Conservation (phyloP, 257 asterid species). For the Avicennia marina region DNA sequence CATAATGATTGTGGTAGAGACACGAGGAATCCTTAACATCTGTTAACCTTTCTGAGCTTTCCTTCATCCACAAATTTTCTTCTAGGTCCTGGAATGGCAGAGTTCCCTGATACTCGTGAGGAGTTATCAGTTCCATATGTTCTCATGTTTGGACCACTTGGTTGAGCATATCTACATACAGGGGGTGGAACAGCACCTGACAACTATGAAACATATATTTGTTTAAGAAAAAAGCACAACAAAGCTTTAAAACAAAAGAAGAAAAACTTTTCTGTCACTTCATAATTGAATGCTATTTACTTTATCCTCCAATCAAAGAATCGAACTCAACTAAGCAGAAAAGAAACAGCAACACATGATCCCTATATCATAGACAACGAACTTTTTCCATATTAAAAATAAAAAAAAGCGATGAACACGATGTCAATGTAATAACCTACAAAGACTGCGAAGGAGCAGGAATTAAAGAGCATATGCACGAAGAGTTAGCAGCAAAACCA, state of each 20-base stretch:
- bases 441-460: no score
- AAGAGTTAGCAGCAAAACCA: no score
- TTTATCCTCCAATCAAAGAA: neutral
- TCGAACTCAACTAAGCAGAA: no score
- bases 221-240: slow-evolving; percentile 2
- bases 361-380: neutral
- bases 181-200: slow-evolving; percentile 96
- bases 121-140: slow-evolving; percentile 64
- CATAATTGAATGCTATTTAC: slow-evolving; percentile 3
- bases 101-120: slow-evolving; percentile 53
- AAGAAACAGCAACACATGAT: neutral
- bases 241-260: neutral
- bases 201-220: slow-evolving; percentile 57
- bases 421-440: no score
- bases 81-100: slow-evolving; percentile 75
- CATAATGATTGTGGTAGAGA: slow-evolving; percentile 8
- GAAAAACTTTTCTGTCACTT: slow-evolving; percentile 2
- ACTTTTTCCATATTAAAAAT: no score
- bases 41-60: slow-evolving; percentile 81
- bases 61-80: slow-evolving; percentile 97
- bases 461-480: no score
- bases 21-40: slow-evolving; percentile 8
- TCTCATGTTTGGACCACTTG: slow-evolving; percentile 58
- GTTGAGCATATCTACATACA: slow-evolving; percentile 65
- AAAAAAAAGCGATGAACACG: no score